phyloP scores from a whole-genome alignment of 345 rosid species.

The Euclidium syriacum region DNA sequence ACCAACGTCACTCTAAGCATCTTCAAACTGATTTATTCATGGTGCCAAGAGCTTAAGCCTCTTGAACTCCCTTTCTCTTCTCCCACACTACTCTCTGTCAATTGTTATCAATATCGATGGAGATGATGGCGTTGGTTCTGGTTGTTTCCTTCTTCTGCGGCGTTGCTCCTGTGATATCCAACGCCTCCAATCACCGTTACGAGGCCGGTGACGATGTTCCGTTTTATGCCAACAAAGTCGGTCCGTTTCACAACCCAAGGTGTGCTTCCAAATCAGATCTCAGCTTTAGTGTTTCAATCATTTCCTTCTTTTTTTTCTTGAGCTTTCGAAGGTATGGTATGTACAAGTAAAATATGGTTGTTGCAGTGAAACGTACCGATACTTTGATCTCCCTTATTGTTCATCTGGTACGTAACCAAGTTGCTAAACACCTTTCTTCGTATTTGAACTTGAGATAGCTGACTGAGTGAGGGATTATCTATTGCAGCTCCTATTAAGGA shows the following conservation, averaged over 20 bases:
- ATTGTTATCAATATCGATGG: too few species aligned
- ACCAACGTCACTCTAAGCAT: too few species aligned
- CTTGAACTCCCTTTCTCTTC: too few species aligned
- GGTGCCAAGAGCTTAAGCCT: too few species aligned
- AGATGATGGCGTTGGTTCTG: not conserved
- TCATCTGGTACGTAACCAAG: slow-evolving; percentile 35
- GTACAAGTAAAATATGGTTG: too few species aligned
- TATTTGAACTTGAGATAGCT: not conserved
- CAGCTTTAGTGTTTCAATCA: not conserved
- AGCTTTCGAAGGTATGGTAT: too few species aligned
- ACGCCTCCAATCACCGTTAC: slow-evolving; percentile 52
- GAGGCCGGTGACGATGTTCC: slow-evolving; percentile 48
- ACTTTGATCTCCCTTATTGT: slow-evolving; percentile 51
- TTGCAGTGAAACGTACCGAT: slow-evolving; percentile 46
- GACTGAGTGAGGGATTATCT: not conserved
- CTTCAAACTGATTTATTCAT: too few species aligned
- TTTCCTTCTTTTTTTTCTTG: too few species aligned
- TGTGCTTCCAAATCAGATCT: slow-evolving; percentile 20
- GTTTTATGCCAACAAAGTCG: slow-evolving; percentile 61
- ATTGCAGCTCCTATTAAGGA: slow-evolving; percentile 32
- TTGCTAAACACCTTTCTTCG: not conserved
- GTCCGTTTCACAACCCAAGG: slow-evolving; percentile 71
- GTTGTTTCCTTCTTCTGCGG: not conserved
- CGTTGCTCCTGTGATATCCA: slow-evolving; percentile 30
- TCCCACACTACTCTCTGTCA: too few species aligned